Conservation (phyloP, 805 yeast species). For the Candida railenensis region DNA sequence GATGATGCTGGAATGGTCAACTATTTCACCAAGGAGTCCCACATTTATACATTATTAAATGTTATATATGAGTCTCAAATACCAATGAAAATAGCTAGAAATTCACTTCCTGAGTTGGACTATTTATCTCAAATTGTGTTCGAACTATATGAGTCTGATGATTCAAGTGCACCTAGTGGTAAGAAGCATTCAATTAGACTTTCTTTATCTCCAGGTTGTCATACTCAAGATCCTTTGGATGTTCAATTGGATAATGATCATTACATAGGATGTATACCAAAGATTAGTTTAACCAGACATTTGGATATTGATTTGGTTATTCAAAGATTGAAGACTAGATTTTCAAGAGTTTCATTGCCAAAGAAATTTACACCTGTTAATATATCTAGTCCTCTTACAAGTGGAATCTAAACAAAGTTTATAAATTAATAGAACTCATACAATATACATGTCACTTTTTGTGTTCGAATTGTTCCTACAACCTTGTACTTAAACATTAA, state of each 20-base stretch:
- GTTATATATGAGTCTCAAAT: conserved; percentile 88
- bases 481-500: conserved; percentile 1
- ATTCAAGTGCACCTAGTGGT: conserved; percentile 54
- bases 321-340: conserved; percentile 76
- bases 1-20: conserved; percentile 83
- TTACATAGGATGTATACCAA: conserved; percentile 93
- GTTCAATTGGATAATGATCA: conserved; percentile 95
- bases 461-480: no score
- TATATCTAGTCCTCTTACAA: conserved; percentile 64
- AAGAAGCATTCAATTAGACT: conserved; percentile 88
- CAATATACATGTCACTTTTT: no score
- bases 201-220: conserved; percentile 97
- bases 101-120: conserved; percentile 94
- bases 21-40: conserved; percentile 96
- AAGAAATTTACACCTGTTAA: conserved; percentile 88
- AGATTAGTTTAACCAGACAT: conserved; percentile 86
- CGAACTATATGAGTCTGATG: conserved; percentile 85
- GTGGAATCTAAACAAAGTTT: conserved; percentile 16
- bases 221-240: conserved; percentile 95
- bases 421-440: no score
- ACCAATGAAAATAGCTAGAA: conserved; percentile 93
- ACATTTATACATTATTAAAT: conserved; percentile 89
- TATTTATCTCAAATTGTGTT: conserved; percentile 92
- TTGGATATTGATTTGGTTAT: conserved; percentile 87
- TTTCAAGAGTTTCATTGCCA: conserved; percentile 85